Conservation (phyloP, 2,329 filamentous ascomycete genomes). For the Xylaria sp. region DNA sequence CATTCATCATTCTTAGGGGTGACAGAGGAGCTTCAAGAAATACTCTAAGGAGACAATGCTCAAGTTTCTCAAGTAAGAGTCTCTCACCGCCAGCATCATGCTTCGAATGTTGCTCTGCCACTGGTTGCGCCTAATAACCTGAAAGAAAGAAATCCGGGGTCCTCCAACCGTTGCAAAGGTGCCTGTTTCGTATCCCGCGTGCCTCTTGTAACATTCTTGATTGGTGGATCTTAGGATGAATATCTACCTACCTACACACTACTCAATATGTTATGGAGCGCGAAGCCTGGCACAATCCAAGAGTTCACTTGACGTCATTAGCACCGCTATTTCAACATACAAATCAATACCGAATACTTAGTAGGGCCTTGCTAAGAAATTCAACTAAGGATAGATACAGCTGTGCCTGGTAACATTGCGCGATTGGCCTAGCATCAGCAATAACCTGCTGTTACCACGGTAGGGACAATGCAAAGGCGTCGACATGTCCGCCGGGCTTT, state of each 20-base stretch:
- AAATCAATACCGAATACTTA: too few relatives aligned
- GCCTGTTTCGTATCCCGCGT: conserved; percentile 1
- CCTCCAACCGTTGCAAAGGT: background rate
- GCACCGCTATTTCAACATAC: background rate
- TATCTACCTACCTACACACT: background rate
- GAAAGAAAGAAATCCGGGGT: background rate
- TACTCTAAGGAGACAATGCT: too few relatives aligned
- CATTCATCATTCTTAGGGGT: background rate
- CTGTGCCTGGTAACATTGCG: background rate
- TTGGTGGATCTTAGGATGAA: background rate
- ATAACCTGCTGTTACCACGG: background rate
- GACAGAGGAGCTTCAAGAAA: too few relatives aligned
- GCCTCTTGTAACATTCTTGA: background rate
- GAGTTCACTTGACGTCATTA: background rate
- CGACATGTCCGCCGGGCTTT: conserved; percentile 11
- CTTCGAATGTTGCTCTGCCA: background rate
- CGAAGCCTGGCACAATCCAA: background rate
- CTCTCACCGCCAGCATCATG: background rate
- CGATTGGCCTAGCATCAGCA: background rate
- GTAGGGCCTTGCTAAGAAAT: background rate
- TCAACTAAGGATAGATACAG: background rate
- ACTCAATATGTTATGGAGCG: background rate
- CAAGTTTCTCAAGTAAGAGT: background rate
- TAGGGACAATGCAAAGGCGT: background rate
- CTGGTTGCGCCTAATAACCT: background rate